These are phyloP conservation scores for Axilococcus clingmanii DNA, from an alignment of 139 green algal species.

Conservation along the genomic window DNA sequence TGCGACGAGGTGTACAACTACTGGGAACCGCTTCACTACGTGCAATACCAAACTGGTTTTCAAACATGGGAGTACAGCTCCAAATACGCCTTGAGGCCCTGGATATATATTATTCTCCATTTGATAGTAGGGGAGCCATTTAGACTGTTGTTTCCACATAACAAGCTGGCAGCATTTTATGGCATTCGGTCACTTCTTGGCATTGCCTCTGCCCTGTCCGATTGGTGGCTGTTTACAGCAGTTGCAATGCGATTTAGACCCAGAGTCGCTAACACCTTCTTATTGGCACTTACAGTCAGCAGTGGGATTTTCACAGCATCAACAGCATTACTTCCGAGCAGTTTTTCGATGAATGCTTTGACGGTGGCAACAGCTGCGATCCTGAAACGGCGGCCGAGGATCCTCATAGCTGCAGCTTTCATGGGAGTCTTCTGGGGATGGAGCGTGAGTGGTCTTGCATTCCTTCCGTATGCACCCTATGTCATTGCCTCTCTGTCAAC, in stretches of 20 bases:
- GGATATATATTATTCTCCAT: constrained; percentile 75
- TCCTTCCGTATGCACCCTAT: constrained; percentile 47
- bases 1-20: constrained; percentile 91
- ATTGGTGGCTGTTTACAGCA: constrained; percentile 39
- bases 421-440: constrained; percentile 68
- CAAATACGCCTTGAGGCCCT: constrained; percentile 65
- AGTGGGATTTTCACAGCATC: constrained; percentile 50
- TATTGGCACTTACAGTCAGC: constrained; percentile 35
- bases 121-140: constrained; percentile 19
- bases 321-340: constrained; percentile 62
- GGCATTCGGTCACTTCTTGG: constrained; percentile 35
- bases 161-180: constrained; percentile 46
- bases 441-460: constrained; percentile 52
- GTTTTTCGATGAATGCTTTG: constrained; percentile 67
- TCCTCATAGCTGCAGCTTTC: constrained; percentile 30
- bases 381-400: constrained; percentile 17
- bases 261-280: constrained; percentile 13
- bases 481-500: constrained; percentile 24
- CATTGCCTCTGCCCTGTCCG: constrained; percentile 34
- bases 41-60: constrained; percentile 64
- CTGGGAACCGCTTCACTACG: constrained; percentile 80
- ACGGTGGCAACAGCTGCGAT: constrained; percentile 44
- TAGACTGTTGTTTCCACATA: constrained; percentile 19
- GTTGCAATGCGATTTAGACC: constrained; percentile 5
- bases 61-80: constrained; percentile 76